Evolutionary conservation across 352 stramenopile genomes (phyloP).

Genomic region (Phytophthora foliorum): DNA sequence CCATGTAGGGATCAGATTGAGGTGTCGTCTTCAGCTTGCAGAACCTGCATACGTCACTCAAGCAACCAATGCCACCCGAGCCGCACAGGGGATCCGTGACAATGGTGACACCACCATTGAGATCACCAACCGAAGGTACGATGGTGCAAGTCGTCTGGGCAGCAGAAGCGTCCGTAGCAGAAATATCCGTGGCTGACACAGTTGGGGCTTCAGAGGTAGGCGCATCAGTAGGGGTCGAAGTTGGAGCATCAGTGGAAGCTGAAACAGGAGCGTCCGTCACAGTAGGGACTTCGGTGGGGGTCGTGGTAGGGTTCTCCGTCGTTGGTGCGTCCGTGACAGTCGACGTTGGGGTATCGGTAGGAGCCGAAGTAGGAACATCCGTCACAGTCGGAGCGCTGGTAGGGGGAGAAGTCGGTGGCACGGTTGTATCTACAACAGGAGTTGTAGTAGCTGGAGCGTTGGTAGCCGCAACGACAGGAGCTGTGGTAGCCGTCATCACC

Average conservation of each 20-base stretch:
- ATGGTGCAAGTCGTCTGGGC: conserved; percentile 7
- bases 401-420: neutral
- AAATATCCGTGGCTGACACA: neutral
- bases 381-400: neutral
- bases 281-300: neutral
- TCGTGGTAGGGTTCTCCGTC: neutral
- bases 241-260: neutral
- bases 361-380: neutral
- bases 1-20: conserved; percentile 32
- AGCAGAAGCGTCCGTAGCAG: conserved; percentile 3
- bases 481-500: neutral
- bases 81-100: conserved; percentile 35
- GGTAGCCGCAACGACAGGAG: neutral
- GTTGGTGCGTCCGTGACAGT: neutral
- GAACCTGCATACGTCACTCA: conserved; percentile 44
- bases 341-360: neutral
- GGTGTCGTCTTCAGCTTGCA: conserved; percentile 42
- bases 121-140: conserved; percentile 34
- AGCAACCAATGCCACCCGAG: conserved; percentile 44
- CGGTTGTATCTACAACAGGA: neutral
- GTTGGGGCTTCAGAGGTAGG: neutral
- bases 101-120: conserved; percentile 35
- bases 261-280: neutral
- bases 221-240: neutral
- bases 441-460: neutral